Evolutionary conservation across 176 grass and related monocot genomes (phyloP).

Genomic region (Aegilops longissima): DNA sequence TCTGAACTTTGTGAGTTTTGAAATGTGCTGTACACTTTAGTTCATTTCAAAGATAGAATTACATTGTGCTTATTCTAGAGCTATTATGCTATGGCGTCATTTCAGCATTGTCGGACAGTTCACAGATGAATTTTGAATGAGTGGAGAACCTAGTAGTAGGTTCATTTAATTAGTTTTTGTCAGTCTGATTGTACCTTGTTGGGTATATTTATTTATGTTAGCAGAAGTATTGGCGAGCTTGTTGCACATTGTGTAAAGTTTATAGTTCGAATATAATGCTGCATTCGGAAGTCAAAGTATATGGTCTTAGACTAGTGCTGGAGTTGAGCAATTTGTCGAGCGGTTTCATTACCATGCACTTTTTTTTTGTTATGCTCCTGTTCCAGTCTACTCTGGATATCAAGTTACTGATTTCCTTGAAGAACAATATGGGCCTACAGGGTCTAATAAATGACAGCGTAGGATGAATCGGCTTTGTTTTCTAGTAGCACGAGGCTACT

Average conservation of each 20-base stretch:
- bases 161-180: neutral
- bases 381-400: neutral
- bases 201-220: neutral
- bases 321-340: neutral
- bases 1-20: conserved; percentile 86
- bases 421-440: neutral
- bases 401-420: conserved; percentile 12
- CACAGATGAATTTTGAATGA: neutral
- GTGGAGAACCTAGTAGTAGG: neutral
- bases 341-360: neutral
- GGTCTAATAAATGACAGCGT: conserved; percentile 7
- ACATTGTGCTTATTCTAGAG: neutral
- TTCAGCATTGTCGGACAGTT: neutral
- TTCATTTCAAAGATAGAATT: neutral
- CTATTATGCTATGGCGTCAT: neutral
- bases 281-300: conserved; percentile 6
- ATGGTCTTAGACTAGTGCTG: neutral
- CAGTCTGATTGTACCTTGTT: neutral
- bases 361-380: neutral
- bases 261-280: neutral
- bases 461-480: neutral
- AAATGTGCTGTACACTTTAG: conserved; percentile 8
- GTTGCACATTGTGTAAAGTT: neutral
- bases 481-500: neutral
- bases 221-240: neutral